These are phyloP conservation scores for Ophiocordyceps polyrhachis-furcata DNA, from an alignment of 2,329 filamentous ascomycete genomes.

Conservation along the genomic window DNA sequence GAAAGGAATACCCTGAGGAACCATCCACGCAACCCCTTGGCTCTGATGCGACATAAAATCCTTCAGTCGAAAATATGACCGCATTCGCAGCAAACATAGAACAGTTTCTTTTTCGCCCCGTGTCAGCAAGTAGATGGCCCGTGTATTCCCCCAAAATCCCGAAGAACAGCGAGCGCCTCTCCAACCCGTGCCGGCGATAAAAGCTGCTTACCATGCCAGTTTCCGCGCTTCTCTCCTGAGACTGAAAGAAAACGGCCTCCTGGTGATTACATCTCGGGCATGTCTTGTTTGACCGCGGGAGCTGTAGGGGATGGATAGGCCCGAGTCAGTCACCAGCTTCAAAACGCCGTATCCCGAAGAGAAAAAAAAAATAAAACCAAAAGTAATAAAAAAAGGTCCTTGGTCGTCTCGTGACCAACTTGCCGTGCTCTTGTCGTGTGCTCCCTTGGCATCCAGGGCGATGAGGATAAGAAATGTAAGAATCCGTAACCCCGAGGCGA, in stretches of 20 bases:
- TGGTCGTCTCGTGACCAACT: neutral
- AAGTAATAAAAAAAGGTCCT: neutral
- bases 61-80: conserved; percentile 61
- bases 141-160: neutral
- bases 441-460: neutral
- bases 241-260: conserved; percentile 97
- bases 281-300: conserved; percentile 70
- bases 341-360: conserved; percentile 11
- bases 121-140: conserved; percentile 3
- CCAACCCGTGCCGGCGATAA: neutral
- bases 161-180: neutral
- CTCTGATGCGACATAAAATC: neutral
- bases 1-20: neutral
- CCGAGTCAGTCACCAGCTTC: conserved; percentile 23
- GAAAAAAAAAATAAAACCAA: conserved; percentile 1
- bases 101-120: conserved; percentile 49
- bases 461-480: neutral
- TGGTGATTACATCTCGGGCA: conserved; percentile 73
- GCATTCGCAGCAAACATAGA: conserved; percentile 87
- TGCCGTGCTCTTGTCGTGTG: neutral
- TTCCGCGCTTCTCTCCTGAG: conserved; percentile 87
- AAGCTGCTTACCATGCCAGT: conserved; percentile 75
- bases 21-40: neutral
- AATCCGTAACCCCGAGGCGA: neutral
- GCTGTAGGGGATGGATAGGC: conserved; percentile 37